Evolutionary conservation across 2,329 filamentous ascomycete genomes (phyloP).

Genomic region (Trichophyton rubrum): DNA sequence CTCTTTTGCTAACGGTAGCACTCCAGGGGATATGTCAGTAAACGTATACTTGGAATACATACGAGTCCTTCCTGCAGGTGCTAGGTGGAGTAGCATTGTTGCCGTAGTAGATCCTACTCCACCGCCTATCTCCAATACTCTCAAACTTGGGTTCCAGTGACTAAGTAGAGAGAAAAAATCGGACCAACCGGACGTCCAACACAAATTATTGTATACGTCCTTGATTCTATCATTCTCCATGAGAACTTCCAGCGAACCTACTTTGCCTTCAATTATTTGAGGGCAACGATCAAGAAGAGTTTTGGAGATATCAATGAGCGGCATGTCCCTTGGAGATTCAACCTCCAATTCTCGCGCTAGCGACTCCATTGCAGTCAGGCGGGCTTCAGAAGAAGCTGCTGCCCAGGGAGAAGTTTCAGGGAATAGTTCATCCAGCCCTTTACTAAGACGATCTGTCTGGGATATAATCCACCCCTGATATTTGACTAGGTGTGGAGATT

Average conservation of each 20-base stretch:
- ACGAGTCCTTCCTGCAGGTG: background rate
- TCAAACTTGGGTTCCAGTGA: background rate
- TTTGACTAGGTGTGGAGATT: background rate
- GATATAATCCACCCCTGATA: background rate
- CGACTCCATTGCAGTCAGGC: background rate
- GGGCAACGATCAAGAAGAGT: background rate
- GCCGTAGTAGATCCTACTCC: background rate
- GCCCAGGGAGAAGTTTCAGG: background rate
- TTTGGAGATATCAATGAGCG: background rate
- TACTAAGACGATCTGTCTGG: background rate
- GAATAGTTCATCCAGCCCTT: background rate
- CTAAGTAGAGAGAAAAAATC: background rate
- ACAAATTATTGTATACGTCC: background rate
- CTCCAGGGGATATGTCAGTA: background rate
- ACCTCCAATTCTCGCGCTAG: background rate
- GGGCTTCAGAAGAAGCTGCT: background rate
- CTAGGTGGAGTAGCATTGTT: background rate
- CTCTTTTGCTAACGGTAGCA: background rate
- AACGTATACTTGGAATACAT: slow-evolving; percentile 10
- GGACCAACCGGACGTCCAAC: background rate
- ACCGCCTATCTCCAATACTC: background rate
- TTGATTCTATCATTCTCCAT: background rate
- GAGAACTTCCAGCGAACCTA: background rate
- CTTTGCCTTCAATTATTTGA: background rate
- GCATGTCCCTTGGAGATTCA: background rate